phyloP scores from a whole-genome alignment of 2,329 filamentous ascomycete species.

The Aspergillus neotritici region DNA sequence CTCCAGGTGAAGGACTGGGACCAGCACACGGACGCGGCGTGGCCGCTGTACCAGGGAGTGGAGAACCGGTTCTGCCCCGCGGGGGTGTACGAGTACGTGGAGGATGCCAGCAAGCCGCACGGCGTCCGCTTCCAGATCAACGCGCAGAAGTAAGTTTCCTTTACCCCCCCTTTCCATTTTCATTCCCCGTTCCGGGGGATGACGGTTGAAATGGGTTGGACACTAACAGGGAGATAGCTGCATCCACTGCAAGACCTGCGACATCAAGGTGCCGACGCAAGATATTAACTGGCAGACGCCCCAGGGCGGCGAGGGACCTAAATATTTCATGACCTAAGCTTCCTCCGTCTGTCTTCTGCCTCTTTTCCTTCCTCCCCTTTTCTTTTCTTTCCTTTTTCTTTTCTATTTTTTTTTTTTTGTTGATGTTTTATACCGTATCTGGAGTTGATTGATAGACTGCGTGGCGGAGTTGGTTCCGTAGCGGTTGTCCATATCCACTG shows the following conservation, averaged over 20 bases:
- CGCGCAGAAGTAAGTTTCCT: constrained; percentile 75
- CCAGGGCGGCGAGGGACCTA: constrained; percentile 75
- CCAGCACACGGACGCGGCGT: constrained; percentile 74
- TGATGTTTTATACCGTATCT: no score
- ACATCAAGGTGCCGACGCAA: constrained; percentile 95
- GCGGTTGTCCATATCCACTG: no score
- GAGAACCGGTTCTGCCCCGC: constrained; percentile 97
- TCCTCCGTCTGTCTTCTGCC: background rate
- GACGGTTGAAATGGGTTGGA: no score
- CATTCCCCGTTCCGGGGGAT: background rate
- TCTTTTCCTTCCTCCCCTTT: background rate
- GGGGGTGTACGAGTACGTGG: constrained; percentile 95
- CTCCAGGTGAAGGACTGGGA: constrained; percentile 95
- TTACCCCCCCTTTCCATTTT: background rate
- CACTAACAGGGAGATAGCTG: constrained; percentile 55
- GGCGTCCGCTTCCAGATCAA: constrained; percentile 98
- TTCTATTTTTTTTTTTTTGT: background rate
- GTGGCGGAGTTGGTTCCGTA: background rate
- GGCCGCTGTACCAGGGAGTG: constrained; percentile 80
- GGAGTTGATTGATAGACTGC: background rate
- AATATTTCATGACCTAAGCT: constrained; percentile 55
- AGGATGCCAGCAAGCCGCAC: constrained; percentile 77
- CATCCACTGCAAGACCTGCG: constrained; percentile 99
- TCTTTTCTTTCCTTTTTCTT: background rate
- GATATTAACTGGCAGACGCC: constrained; percentile 98